Percentiles rank a stretch among this genome's conserved stretches.
These are phyloP conservation scores for Hypoxylon sp. DNA, from an alignment of 2,329 filamentous ascomycete species.

Conservation along the genomic window DNA sequence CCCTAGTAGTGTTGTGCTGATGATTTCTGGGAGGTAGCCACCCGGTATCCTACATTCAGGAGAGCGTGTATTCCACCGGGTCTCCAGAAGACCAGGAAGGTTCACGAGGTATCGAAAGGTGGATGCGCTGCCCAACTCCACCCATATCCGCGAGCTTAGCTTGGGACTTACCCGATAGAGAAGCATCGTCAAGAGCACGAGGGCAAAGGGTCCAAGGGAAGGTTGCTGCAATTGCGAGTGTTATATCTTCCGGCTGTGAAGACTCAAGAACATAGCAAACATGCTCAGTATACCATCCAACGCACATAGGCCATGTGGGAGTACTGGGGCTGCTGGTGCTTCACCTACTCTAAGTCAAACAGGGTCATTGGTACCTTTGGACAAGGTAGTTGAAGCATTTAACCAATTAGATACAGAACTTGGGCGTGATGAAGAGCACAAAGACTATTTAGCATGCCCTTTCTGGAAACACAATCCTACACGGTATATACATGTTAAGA, in stretches of 20 bases:
- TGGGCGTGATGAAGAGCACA: constrained; percentile 17
- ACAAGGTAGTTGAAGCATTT: constrained; percentile 15
- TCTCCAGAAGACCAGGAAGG: constrained; percentile 36
- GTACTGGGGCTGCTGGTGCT: neutral
- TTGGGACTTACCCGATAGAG: constrained; percentile 11
- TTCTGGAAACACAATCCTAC: constrained; percentile 40
- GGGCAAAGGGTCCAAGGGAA: constrained; percentile 28
- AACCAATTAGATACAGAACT: neutral
- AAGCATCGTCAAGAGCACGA: constrained; percentile 7
- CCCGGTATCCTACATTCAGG: constrained; percentile 29
- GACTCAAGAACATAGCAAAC: neutral
- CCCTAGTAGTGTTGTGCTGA: constrained; percentile 23
- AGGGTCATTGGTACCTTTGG: neutral
- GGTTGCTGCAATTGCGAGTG: constrained; percentile 23
- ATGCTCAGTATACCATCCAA: constrained; percentile 11
- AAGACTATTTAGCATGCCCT: constrained; percentile 36
- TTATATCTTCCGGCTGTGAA: constrained; percentile 22
- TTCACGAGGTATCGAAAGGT: constrained; percentile 36
- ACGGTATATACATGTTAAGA: constrained; percentile 34
- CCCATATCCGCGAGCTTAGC: constrained; percentile 28
- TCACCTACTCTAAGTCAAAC: neutral
- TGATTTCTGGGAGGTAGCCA: constrained; percentile 18
- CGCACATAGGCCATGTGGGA: neutral
- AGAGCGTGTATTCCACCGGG: constrained; percentile 38
- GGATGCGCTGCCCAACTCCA: constrained; percentile 42